Evolutionary conservation across 129 eudicot species (phyloP).

Genomic region (Heracleum sosnowskyi): DNA sequence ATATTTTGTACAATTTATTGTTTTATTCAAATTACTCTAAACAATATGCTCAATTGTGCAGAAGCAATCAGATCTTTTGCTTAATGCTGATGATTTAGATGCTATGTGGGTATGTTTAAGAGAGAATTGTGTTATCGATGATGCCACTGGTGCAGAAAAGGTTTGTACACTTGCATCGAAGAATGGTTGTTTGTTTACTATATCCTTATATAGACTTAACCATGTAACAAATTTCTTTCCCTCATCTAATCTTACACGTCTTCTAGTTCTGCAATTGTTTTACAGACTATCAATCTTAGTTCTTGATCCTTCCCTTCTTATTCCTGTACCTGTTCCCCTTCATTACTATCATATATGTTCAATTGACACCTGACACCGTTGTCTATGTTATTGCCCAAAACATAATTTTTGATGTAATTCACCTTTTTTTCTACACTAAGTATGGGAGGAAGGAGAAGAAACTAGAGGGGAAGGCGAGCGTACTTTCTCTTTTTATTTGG

Average conservation of each 20-base stretch:
- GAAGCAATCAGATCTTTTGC: constrained; percentile 96
- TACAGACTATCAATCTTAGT: not conserved
- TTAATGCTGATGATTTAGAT: constrained; percentile 97
- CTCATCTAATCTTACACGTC: not conserved
- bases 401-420: too few species aligned
- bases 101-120: constrained; percentile 99
- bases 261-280: not conserved
- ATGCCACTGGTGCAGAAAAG: constrained; percentile 99
- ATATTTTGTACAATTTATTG: not conserved
- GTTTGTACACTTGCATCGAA: constrained; percentile 21
- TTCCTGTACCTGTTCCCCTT: not conserved
- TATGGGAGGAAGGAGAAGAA: not conserved
- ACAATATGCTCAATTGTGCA: constrained; percentile 28
- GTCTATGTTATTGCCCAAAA: not conserved
- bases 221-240: not conserved
- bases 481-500: not conserved
- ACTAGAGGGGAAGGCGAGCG: not conserved
- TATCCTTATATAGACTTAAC: not conserved
- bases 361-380: not conserved
- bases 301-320: not conserved
- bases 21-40: too few species aligned
- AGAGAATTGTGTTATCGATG: constrained; percentile 98
- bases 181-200: not conserved
- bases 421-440: not conserved
- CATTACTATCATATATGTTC: not conserved